These are phyloP conservation scores for Lactarius evosmus DNA, from an alignment of 768 basidiomycete genomes.

Conservation along the genomic window DNA sequence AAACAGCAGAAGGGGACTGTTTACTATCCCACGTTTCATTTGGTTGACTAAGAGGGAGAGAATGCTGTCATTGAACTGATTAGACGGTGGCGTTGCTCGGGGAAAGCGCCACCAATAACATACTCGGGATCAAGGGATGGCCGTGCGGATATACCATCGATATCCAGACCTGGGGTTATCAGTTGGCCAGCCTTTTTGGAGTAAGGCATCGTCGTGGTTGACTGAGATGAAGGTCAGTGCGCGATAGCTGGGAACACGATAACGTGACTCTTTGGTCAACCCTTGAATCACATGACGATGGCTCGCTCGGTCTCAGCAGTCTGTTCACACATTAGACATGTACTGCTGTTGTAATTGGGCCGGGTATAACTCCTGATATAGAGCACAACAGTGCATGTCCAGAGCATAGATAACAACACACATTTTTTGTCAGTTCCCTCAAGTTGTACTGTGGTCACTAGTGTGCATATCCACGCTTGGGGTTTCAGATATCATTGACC, in stretches of 20 bases:
- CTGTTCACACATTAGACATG: no score
- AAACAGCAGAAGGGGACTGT: not conserved
- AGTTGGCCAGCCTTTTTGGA: constrained; percentile 1
- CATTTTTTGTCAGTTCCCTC: no score
- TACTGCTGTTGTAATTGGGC: no score
- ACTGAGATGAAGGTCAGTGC: not conserved
- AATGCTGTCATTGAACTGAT: constrained; percentile 1
- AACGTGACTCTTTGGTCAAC: no score
- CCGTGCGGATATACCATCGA: not conserved
- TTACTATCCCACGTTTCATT: constrained; percentile 17
- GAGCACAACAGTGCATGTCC: no score
- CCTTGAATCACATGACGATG: no score
- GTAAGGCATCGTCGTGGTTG: not conserved
- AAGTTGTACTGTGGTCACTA: no score
- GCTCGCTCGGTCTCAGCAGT: no score
- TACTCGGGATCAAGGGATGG: constrained; percentile 11
- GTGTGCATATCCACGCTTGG: no score
- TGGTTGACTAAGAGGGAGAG: constrained; percentile 9
- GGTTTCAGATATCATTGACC: no score
- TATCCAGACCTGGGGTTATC: not conserved
- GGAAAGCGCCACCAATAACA: not conserved
- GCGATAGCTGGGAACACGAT: not conserved
- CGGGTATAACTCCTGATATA: no score
- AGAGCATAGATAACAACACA: no score
- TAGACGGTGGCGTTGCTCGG: not conserved